Conservation (phyloP, 2,329 filamentous ascomycete genomes). For the Hymenoscyphus infarciens region DNA sequence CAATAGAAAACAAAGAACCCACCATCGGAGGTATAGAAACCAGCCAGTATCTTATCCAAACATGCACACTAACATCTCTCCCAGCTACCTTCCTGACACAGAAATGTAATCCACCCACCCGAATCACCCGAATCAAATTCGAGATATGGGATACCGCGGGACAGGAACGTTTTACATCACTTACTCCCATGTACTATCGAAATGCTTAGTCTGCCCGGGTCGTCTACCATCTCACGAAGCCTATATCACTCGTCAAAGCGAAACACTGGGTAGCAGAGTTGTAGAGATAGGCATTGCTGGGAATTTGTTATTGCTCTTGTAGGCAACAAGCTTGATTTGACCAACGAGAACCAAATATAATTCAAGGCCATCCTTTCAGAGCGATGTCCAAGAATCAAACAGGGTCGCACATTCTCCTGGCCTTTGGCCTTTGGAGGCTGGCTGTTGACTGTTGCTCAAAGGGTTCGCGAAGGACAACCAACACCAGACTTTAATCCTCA, state of each 20-base stretch:
- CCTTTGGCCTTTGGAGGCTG: too few species aligned
- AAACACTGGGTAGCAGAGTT: conserved; percentile 99
- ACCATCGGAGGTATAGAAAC: conserved; percentile 82
- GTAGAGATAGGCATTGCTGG: conserved; percentile 90
- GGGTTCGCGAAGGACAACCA: too few species aligned
- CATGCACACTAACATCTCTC: conserved; percentile 10
- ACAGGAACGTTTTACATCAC: conserved; percentile 93
- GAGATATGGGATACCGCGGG: conserved; percentile 98
- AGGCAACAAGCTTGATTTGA: conserved; percentile 93
- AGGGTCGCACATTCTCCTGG: too few species aligned
- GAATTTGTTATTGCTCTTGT: conserved; percentile 96
- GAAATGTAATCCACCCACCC: conserved; percentile 92
- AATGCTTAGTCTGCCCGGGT: conserved; percentile 97
- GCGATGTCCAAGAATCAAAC: too few species aligned
- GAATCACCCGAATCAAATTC: conserved; percentile 90
- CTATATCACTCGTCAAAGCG: conserved; percentile 90
- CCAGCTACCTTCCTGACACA: conserved; percentile 95
- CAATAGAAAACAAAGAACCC: conserved; percentile 98
- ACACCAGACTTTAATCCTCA: too few species aligned
- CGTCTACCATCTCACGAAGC: conserved; percentile 97
- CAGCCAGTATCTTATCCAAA: neutral
- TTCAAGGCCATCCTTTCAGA: too few species aligned
- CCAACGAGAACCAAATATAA: too few species aligned
- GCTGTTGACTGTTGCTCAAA: too few species aligned
- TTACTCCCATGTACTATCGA: conserved; percentile 99